These are phyloP conservation scores for Aspergillus thermomutatus DNA, from an alignment of 2,329 filamentous ascomycete genomes.

Conservation along the genomic window DNA sequence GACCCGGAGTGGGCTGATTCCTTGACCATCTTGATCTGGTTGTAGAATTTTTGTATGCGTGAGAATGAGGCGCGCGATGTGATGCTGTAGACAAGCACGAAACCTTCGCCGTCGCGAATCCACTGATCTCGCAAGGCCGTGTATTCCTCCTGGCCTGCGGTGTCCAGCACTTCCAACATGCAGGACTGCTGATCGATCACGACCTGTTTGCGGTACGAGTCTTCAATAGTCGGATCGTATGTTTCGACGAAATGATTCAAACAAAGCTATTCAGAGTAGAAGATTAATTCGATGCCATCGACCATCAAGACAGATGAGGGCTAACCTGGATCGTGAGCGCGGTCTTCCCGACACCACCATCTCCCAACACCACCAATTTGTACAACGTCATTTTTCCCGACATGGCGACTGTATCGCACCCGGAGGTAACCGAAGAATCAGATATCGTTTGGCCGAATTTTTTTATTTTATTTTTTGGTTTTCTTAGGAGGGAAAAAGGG, in stretches of 20 bases:
- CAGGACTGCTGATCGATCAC: conserved; percentile 92
- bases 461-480: background rate
- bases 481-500: background rate
- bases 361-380: conserved; percentile 91
- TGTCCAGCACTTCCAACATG: conserved; percentile 97
- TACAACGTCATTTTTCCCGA: conserved; percentile 93
- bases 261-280: conserved; percentile 62
- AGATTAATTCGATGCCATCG: conserved; percentile 8
- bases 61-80: conserved; percentile 93
- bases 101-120: conserved; percentile 97
- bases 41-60: conserved; percentile 91
- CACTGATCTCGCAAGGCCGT: conserved; percentile 95
- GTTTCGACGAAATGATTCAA: conserved; percentile 98
- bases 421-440: background rate
- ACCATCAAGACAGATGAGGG: conserved; percentile 6
- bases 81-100: conserved; percentile 97
- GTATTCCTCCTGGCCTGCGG: conserved; percentile 97
- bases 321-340: conserved; percentile 78
- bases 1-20: conserved; percentile 66
- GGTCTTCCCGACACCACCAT: conserved; percentile 92
- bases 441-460: background rate
- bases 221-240: conserved; percentile 66
- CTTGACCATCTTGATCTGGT: conserved; percentile 96
- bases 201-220: conserved; percentile 66
- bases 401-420: conserved; percentile 52